Evolutionary conservation across 345 rosid genomes (phyloP).

Genomic region (Hypericum perforatum): DNA sequence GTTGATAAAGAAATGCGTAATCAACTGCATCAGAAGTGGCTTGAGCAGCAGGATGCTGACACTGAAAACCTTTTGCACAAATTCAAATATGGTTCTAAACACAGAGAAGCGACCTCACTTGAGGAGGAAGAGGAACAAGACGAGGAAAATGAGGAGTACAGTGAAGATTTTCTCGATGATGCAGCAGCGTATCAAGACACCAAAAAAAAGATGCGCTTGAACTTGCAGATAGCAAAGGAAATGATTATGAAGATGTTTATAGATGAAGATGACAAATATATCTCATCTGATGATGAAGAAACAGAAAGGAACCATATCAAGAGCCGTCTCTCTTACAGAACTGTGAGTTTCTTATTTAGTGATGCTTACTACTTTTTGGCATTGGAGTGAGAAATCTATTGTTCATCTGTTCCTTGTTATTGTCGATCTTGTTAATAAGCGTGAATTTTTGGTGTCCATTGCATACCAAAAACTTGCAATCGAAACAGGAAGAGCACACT

Average conservation of each 20-base stretch:
- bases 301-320: conserved; percentile 39
- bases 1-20: conserved; percentile 65
- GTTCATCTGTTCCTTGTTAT: too few relatives aligned
- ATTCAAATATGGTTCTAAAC: conserved; percentile 50
- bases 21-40: conserved; percentile 90
- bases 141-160: conserved; percentile 20
- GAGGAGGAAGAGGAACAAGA: conserved; percentile 43
- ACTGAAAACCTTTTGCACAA: conserved; percentile 69
- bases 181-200: conserved; percentile 35
- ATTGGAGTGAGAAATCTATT: too few relatives aligned
- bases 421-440: too few relatives aligned
- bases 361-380: too few relatives aligned
- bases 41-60: conserved; percentile 76
- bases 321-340: conserved; percentile 39
- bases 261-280: conserved; percentile 62
- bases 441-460: conserved; percentile 4
- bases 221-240: conserved; percentile 68
- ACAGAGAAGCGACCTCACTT: conserved; percentile 26
- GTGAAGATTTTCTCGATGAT: conserved; percentile 32
- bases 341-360: conserved; percentile 39
- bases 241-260: conserved; percentile 84
- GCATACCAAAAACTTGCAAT: conserved; percentile 11
- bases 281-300: conserved; percentile 90
- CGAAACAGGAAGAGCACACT: conserved; percentile 46
- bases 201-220: conserved; percentile 37